A percentile compares a stretch with the other conserved stretches of the same genome.
Evolutionary conservation across 1,139 yeast genomes (phyloP).

Genomic region (Sugiyamaella sp.): DNA sequence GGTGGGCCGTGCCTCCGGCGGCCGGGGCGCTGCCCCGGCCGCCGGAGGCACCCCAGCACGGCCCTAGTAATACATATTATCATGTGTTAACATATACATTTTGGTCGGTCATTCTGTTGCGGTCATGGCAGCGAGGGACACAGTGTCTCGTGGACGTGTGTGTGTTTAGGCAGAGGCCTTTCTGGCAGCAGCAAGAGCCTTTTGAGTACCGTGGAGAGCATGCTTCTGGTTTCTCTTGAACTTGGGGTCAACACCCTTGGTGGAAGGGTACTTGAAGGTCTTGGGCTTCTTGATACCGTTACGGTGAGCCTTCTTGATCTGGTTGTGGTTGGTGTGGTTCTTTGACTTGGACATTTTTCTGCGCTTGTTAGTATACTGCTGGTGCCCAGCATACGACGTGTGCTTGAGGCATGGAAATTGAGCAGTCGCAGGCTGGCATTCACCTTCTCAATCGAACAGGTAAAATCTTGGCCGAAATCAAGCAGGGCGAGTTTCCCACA

Average conservation of each 20-base stretch:
- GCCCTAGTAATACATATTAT: conserved; percentile 5
- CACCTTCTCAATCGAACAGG: too few species aligned
- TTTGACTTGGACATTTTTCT: conserved; percentile 89
- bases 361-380: conserved; percentile 3
- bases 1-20: not conserved
- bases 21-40: too few species aligned
- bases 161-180: conserved; percentile 14
- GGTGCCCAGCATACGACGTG: not conserved
- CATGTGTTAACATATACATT: conserved; percentile 18
- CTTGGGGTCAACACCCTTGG: conserved; percentile 99
- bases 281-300: conserved; percentile 99
- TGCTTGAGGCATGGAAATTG: not conserved
- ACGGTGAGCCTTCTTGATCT: conserved; percentile 99
- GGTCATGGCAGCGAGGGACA: not conserved
- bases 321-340: conserved; percentile 99
- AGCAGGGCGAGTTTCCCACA: too few species aligned
- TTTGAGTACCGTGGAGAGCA: conserved; percentile 98
- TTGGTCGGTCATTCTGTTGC: conserved; percentile 3
- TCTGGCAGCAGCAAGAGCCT: conserved; percentile 65
- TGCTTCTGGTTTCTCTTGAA: conserved; percentile 99
- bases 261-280: conserved; percentile 96
- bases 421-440: too few species aligned
- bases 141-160: not conserved
- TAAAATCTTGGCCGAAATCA: too few species aligned
- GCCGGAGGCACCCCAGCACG: conserved; percentile 9